A percentile compares a stretch with the other conserved stretches of the same genome.
phyloP scores from a whole-genome alignment of 345 rosid species.

The Limnanthes douglasii region DNA sequence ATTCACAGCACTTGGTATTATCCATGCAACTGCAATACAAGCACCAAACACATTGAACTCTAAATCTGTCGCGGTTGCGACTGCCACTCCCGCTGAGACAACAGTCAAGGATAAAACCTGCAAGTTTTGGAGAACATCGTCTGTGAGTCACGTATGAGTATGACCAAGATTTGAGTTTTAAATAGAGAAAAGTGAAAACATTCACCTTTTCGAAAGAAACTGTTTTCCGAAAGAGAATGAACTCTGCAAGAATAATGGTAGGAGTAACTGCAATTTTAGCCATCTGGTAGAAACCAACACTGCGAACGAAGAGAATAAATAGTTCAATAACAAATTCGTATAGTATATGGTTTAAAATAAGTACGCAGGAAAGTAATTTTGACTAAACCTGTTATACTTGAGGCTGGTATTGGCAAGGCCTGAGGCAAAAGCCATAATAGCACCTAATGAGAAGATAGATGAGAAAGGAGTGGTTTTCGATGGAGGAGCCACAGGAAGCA shows the following conservation, averaged over 20 bases:
- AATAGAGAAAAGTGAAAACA: no score
- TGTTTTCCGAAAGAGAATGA: constrained; percentile 47
- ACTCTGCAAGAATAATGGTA: constrained; percentile 77
- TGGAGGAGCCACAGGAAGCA: constrained; percentile 83
- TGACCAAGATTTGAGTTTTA: no score
- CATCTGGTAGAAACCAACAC: constrained; percentile 97
- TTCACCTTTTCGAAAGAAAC: constrained; percentile 53
- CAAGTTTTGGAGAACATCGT: background rate
- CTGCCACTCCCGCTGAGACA: constrained; percentile 78
- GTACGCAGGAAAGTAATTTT: background rate
- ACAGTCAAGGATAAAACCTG: constrained; percentile 59
- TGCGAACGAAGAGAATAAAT: constrained; percentile 15
- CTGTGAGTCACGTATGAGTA: no score
- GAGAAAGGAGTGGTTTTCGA: constrained; percentile 74
- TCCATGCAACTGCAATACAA: constrained; percentile 70
- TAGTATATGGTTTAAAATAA: background rate
- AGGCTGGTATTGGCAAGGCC: constrained; percentile 95
- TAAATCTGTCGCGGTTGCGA: constrained; percentile 81
- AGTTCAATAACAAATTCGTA: constrained; percentile 1
- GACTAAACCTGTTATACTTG: constrained; percentile 56
- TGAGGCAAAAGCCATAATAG: constrained; percentile 88
- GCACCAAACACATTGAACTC: constrained; percentile 78
- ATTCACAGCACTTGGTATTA: constrained; percentile 77
- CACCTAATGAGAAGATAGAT: constrained; percentile 62
- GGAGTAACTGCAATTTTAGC: constrained; percentile 97